These are phyloP conservation scores for Neocucurbitaria cava DNA, from an alignment of 2,329 filamentous ascomycete species.

Conservation along the genomic window DNA sequence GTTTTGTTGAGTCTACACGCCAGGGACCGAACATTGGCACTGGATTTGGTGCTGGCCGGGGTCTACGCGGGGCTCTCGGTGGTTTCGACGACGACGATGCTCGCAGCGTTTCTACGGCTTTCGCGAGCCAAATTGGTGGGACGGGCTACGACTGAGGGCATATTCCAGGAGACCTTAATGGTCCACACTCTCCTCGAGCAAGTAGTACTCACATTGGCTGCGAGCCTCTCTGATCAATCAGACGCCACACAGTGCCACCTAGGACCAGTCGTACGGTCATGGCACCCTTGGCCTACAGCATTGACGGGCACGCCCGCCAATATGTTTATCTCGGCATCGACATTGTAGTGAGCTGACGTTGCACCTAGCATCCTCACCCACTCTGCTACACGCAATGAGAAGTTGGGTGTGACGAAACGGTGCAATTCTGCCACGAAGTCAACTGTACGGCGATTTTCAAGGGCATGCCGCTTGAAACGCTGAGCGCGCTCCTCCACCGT, in stretches of 20 bases:
- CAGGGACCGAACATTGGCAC: constrained; percentile 59
- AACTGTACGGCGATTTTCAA: not conserved
- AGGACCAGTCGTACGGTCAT: not conserved
- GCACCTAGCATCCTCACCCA: not conserved
- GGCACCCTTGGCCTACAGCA: not conserved
- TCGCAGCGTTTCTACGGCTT: constrained; percentile 94
- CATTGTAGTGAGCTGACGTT: not conserved
- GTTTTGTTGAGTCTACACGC: constrained; percentile 87
- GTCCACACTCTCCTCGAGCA: constrained; percentile 1
- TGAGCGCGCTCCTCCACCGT: not conserved
- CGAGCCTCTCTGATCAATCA: not conserved
- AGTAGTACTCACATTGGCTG: constrained; percentile 14
- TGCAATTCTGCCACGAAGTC: not conserved
- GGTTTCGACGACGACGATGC: constrained; percentile 83
- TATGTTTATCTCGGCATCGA: not conserved
- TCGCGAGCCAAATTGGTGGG: constrained; percentile 89
- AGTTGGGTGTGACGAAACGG: not conserved
- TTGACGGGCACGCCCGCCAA: not conserved
- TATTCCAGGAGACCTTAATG: constrained; percentile 3
- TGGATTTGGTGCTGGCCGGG: constrained; percentile 54
- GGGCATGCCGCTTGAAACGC: not conserved
- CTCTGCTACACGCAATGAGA: not conserved
- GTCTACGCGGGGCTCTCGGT: constrained; percentile 49
- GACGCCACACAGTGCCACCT: not conserved
- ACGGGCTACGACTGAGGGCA: constrained; percentile 63